These are phyloP conservation scores for Arthrobotrys sphaeroides DNA, from an alignment of 2,329 filamentous ascomycete species.

Conservation along the genomic window DNA sequence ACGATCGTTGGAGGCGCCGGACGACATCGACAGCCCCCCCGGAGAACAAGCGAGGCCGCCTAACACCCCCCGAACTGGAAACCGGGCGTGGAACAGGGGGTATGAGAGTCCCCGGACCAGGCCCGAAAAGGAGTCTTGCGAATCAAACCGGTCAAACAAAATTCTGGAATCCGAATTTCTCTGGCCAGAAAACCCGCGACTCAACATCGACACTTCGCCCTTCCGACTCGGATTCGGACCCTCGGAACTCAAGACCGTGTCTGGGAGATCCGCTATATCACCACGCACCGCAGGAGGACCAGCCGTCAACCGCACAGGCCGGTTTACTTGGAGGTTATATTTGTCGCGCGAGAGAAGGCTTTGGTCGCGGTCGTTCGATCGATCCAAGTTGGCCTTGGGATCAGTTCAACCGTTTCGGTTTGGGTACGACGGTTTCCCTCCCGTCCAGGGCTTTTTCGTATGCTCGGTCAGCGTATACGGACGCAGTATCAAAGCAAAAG, in stretches of 20 bases:
- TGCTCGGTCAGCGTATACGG: conserved; percentile 2
- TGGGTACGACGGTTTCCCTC: background rate
- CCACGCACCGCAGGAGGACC: background rate
- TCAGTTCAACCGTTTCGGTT: background rate
- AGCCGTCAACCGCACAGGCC: background rate
- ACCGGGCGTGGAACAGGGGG: conserved; percentile 16
- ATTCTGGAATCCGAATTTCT: conserved; percentile 27
- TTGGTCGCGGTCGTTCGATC: conserved; percentile 47
- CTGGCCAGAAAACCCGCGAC: conserved; percentile 44
- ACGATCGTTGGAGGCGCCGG: background rate
- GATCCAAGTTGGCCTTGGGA: background rate
- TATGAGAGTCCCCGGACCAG: conserved; percentile 14
- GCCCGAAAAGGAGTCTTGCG: conserved; percentile 50
- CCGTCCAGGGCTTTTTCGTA: conserved; percentile 7
- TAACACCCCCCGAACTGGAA: conserved; percentile 12
- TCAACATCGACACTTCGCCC: conserved; percentile 27
- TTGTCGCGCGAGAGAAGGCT: conserved; percentile 34
- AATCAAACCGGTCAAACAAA: conserved; percentile 50
- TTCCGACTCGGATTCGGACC: conserved; percentile 26
- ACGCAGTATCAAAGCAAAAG: background rate
- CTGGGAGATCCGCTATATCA: background rate
- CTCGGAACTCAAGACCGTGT: conserved; percentile 5
- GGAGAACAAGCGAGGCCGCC: conserved; percentile 8
- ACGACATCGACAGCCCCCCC: background rate
- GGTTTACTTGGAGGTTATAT: background rate